Conservation (phyloP, 2,329 filamentous ascomycete species). For the Pestalotiopsis sp. region DNA sequence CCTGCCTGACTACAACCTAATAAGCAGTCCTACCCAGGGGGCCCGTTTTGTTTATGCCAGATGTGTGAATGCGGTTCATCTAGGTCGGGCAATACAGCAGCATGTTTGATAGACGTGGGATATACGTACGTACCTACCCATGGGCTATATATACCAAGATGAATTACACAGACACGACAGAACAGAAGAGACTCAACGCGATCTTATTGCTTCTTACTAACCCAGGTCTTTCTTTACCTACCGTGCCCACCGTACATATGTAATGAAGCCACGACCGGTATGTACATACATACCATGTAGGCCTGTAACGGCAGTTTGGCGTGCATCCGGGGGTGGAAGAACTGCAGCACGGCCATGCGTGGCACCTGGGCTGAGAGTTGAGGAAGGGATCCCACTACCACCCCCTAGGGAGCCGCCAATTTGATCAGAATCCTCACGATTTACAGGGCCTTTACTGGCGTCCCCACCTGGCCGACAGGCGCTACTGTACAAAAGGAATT, state of each 20-base stretch:
- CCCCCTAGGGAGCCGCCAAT: not conserved
- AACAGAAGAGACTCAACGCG: too few relatives aligned
- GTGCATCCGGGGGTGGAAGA: constrained; percentile 5
- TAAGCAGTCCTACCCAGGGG: not conserved
- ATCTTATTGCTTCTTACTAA: too few relatives aligned
- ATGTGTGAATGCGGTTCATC: too few relatives aligned
- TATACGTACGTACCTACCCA: too few relatives aligned
- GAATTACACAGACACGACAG: too few relatives aligned
- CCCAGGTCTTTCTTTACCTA: too few relatives aligned
- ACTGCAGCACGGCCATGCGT: not conserved
- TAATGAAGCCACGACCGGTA: not conserved
- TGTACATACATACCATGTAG: not conserved
- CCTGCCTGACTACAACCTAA: not conserved
- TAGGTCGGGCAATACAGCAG: too few relatives aligned
- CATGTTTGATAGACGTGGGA: too few relatives aligned
- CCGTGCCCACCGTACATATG: not conserved
- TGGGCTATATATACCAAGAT: too few relatives aligned
- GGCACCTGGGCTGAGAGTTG: not conserved
- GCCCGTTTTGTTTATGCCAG: too few relatives aligned
- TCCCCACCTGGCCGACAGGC: constrained; percentile 8
- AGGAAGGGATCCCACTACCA: not conserved
- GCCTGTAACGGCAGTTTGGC: constrained; percentile 12
- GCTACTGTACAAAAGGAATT: constrained; percentile 18
- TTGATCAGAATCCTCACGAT: not conserved
- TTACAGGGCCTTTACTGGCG: constrained; percentile 7